Evolutionary conservation across 2,329 filamentous ascomycete species (phyloP).

Genomic region (Aspergillus intermedius): DNA sequence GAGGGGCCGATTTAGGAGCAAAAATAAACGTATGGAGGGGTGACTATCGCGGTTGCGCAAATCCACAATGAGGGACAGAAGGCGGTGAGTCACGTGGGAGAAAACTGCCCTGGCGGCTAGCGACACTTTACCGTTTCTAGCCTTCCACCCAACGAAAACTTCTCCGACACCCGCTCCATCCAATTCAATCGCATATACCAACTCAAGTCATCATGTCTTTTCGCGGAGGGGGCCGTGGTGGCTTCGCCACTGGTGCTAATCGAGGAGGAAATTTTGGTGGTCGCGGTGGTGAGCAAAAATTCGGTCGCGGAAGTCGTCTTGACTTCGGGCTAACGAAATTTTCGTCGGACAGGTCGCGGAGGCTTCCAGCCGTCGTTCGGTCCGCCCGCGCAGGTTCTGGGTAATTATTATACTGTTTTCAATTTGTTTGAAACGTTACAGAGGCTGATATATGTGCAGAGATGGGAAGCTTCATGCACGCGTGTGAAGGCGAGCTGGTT

Average conservation of each 20-base stretch:
- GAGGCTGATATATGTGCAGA: conserved; percentile 48
- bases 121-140: conserved; percentile 40
- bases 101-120: conserved; percentile 30
- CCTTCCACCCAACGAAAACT: conserved; percentile 38
- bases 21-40: conserved; percentile 7
- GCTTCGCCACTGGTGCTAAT: conserved; percentile 48
- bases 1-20: conserved; percentile 14
- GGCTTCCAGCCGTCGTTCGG: conserved; percentile 58
- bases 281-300: conserved; percentile 37
- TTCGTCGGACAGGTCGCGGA: conserved; percentile 49
- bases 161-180: conserved; percentile 24
- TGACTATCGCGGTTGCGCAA: conserved; percentile 4
- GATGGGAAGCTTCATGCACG: conserved; percentile 90
- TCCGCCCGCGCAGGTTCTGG: conserved; percentile 56
- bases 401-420: conserved; percentile 29
- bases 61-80: conserved; percentile 20
- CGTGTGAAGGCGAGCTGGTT: conserved; percentile 95
- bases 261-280: conserved; percentile 41
- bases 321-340: conserved; percentile 27
- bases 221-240: conserved; percentile 50
- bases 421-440: background rate
- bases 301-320: background rate
- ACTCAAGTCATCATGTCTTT: conserved; percentile 53
- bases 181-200: conserved; percentile 19
- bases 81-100: conserved; percentile 31